A percentile compares a stretch with the other conserved stretches of the same genome.
Conservation (phyloP, 495 filamentous ascomycete species). For the Rostrohypoxylon terebratum region DNA sequence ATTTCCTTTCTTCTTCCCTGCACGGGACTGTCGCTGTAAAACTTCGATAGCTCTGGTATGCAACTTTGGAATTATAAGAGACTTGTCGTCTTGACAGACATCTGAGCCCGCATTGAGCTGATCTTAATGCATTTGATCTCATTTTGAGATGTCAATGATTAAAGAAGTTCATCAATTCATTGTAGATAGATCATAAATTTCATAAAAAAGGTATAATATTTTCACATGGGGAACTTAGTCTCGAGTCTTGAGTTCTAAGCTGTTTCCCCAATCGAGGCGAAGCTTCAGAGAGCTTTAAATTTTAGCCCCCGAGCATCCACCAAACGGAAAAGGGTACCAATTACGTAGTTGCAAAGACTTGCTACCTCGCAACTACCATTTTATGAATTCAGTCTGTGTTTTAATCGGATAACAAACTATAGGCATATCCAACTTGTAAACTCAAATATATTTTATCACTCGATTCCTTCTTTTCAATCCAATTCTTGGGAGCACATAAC, state of each 20-base stretch:
- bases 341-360: slow-evolving; percentile 32
- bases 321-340: slow-evolving; percentile 19
- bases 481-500: neutral
- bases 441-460: neutral
- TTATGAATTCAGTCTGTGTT: neutral
- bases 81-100: slow-evolving; percentile 27
- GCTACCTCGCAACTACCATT: neutral
- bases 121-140: slow-evolving; percentile 39
- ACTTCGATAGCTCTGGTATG: slow-evolving; percentile 37
- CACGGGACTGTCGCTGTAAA: slow-evolving; percentile 49
- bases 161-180: slow-evolving; percentile 22
- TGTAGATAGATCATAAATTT: neutral
- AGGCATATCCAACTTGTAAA: neutral
- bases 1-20: slow-evolving; percentile 67
- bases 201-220: neutral
- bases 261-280: slow-evolving; percentile 13
- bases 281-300: slow-evolving; percentile 22
- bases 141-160: slow-evolving; percentile 35
- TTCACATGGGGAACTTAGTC: neutral
- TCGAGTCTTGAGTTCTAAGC: neutral
- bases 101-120: slow-evolving; percentile 42
- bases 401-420: neutral
- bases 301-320: slow-evolving; percentile 39
- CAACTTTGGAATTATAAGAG: slow-evolving; percentile 21
- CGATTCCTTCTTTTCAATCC: neutral